These are phyloP conservation scores for Globisporangium sylvaticum DNA, from an alignment of 352 stramenopile species.

Conservation along the genomic window DNA sequence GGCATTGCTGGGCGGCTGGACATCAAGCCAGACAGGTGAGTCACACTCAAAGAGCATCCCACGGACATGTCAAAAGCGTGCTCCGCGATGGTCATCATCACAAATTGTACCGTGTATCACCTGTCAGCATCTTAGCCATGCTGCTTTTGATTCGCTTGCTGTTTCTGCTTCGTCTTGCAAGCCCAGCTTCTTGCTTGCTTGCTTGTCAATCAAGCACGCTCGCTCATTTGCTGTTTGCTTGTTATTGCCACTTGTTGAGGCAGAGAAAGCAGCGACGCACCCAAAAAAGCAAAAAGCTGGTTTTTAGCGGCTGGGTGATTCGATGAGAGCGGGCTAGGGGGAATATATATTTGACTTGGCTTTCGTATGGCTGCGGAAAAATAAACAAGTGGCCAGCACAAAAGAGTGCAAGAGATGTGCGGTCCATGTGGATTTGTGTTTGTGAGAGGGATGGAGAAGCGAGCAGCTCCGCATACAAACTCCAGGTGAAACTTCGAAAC, in stretches of 20 bases:
- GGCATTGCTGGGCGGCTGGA: background rate
- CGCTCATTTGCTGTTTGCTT: background rate
- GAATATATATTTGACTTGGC: background rate
- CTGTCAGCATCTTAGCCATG: too few species aligned
- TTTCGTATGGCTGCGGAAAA: background rate
- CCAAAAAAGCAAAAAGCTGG: background rate
- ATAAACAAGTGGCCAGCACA: constrained; percentile 3
- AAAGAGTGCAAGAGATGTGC: background rate
- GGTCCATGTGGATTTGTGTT: background rate
- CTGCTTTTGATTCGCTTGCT: background rate
- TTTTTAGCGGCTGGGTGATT: background rate
- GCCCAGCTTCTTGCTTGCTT: background rate
- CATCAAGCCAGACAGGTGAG: background rate
- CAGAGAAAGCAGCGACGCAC: background rate
- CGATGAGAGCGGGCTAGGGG: background rate
- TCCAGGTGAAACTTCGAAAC: background rate
- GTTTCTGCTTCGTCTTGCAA: background rate
- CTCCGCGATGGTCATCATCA: background rate
- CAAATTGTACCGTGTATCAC: background rate
- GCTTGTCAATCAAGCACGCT: background rate
- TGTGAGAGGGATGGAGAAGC: background rate
- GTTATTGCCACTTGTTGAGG: background rate
- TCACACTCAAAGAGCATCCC: background rate
- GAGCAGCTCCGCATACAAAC: background rate
- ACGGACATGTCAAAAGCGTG: background rate